These are phyloP conservation scores for Trametes hirsuta DNA, from an alignment of 1,284 basidiomycete genomes.

Conservation along the genomic window DNA sequence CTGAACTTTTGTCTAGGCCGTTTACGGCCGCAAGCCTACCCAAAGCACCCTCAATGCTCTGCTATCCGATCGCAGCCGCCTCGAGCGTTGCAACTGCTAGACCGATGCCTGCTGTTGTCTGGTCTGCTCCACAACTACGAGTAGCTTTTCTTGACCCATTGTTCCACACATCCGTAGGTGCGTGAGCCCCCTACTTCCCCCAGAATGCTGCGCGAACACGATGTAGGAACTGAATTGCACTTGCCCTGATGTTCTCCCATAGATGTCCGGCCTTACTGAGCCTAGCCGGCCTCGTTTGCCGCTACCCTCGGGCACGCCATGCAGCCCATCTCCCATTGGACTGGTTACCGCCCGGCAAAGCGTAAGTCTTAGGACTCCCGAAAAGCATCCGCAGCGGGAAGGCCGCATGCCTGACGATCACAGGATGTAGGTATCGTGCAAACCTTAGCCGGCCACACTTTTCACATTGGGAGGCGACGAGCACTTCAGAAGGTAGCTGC, in stretches of 20 bases:
- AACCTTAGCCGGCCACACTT: slow-evolving; percentile 19
- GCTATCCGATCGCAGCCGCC: not conserved
- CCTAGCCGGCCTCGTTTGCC: slow-evolving; percentile 12
- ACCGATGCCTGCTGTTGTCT: not conserved
- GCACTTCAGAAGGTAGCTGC: slow-evolving; percentile 20
- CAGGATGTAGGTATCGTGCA: slow-evolving; percentile 9
- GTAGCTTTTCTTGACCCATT: not conserved
- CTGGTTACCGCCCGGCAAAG: slow-evolving; percentile 13
- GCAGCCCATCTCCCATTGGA: slow-evolving; percentile 1
- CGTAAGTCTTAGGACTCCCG: slow-evolving; percentile 11
- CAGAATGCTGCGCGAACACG: not conserved
- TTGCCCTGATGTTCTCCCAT: not conserved
- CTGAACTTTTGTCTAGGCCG: not conserved
- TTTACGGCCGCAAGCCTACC: not conserved
- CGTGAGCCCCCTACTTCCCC: not conserved
- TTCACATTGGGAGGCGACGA: slow-evolving; percentile 19
- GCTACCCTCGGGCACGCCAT: not conserved
- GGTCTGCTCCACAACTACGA: not conserved
- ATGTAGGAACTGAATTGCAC: slow-evolving; percentile 7
- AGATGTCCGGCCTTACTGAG: not conserved
- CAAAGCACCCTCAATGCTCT: not conserved
- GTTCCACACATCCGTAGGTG: not conserved
- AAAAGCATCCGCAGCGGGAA: slow-evolving; percentile 12
- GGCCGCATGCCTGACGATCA: slow-evolving; percentile 23
- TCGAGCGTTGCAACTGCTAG: not conserved